phyloP scores from a whole-genome alignment of 2,329 filamentous ascomycete genomes.

The Pseudonectria foliicola region DNA sequence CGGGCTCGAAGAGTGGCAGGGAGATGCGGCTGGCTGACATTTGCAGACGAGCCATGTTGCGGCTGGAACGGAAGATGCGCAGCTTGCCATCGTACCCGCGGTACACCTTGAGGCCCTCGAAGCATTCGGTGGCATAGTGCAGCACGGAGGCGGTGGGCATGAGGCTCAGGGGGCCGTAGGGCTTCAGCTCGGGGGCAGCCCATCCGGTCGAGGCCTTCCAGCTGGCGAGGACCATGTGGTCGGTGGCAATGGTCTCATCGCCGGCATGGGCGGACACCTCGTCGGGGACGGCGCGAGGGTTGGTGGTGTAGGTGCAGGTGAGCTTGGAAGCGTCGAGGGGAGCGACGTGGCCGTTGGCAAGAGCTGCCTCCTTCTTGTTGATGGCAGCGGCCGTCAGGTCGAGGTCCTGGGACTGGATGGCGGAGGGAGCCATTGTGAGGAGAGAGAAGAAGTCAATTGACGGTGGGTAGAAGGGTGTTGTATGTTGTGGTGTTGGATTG shows the following conservation, averaged over 20 bases:
- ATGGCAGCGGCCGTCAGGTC: slow-evolving; percentile 47
- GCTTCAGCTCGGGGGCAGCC: slow-evolving; percentile 64
- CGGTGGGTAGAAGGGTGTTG: not conserved
- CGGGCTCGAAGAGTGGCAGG: slow-evolving; percentile 64
- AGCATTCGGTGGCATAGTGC: slow-evolving; percentile 88
- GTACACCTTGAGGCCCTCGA: slow-evolving; percentile 79
- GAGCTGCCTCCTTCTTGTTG: slow-evolving; percentile 39
- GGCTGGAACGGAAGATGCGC: slow-evolving; percentile 69
- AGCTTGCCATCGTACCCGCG: slow-evolving; percentile 69
- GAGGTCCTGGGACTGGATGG: slow-evolving; percentile 38
- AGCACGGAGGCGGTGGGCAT: slow-evolving; percentile 75
- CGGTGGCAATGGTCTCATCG: slow-evolving; percentile 56
- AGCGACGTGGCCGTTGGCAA: slow-evolving; percentile 35
- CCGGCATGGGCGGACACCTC: slow-evolving; percentile 40
- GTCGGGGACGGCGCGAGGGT: slow-evolving; percentile 46
- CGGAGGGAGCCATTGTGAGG: slow-evolving; percentile 41
- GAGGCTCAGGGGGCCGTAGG: slow-evolving; percentile 70
- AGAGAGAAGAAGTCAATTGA: slow-evolving; percentile 1
- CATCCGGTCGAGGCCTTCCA: slow-evolving; percentile 65
- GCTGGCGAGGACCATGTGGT: slow-evolving; percentile 77
- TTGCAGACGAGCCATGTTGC: slow-evolving; percentile 61
- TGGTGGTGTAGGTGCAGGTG: slow-evolving; percentile 44
- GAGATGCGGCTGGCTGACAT: slow-evolving; percentile 59
- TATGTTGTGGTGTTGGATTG: too few relatives aligned
- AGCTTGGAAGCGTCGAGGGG: slow-evolving; percentile 58